Percentiles rank a stretch among this genome's conserved stretches.
Conservation (phyloP, 345 rosid genomes). For the Hevea brasiliensis region DNA sequence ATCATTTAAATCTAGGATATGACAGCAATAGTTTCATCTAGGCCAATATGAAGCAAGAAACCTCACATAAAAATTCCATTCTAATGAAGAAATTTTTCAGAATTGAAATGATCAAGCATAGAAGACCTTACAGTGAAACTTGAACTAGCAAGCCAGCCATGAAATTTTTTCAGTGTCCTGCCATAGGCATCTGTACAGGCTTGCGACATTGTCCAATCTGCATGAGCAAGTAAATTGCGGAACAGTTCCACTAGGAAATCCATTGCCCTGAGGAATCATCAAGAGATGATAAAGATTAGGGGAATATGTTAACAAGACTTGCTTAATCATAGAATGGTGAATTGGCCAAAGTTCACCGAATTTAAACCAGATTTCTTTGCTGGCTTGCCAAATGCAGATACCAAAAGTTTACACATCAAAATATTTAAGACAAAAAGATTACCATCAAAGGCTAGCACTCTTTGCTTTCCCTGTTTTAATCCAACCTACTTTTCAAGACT, state of each 20-base stretch:
- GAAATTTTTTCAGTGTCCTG: conserved; percentile 86
- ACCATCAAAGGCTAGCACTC: not conserved
- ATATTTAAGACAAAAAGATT: not conserved
- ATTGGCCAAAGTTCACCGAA: conserved; percentile 12
- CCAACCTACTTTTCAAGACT: not conserved
- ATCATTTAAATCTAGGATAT: not conserved
- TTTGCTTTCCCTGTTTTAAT: not conserved
- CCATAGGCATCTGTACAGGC: conserved; percentile 80
- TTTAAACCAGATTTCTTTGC: not conserved
- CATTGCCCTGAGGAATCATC: conserved; percentile 66
- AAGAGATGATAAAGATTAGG: conserved; percentile 7
- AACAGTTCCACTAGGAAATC: conserved; percentile 92
- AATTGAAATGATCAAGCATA: not conserved
- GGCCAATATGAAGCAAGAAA: conserved; percentile 3
- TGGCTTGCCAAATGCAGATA: not conserved
- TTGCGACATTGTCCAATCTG: conserved; percentile 92
- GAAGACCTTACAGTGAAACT: conserved; percentile 61
- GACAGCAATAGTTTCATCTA: too few species aligned
- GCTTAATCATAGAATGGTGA: not conserved
- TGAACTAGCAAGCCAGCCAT: conserved; percentile 97
- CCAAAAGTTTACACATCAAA: not conserved
- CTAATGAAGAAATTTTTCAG: not conserved
- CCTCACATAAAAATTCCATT: not conserved
- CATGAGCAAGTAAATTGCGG: conserved; percentile 73
- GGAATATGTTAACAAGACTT: not conserved